A percentile compares a stretch with the other conserved stretches of the same genome.
These are phyloP conservation scores for Pyrus betulifolia DNA, from an alignment of 306 rosid genomes.

Conservation along the genomic window DNA sequence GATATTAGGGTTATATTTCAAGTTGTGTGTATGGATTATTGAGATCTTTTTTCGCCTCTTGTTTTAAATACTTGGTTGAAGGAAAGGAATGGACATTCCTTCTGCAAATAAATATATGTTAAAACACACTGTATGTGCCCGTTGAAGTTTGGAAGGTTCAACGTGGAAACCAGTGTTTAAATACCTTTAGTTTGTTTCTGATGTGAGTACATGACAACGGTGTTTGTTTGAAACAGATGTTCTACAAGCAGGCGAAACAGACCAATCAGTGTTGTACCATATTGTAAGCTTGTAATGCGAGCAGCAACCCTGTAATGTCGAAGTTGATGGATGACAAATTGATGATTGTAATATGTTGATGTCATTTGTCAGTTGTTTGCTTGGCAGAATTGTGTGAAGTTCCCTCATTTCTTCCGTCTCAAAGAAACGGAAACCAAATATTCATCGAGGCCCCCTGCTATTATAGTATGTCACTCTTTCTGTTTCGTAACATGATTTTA, in stretches of 20 bases:
- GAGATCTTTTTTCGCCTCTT: not conserved
- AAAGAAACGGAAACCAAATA: constrained; percentile 27
- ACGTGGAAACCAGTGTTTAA: too few relatives aligned
- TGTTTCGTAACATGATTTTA: constrained; percentile 25
- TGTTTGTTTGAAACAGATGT: constrained; percentile 75
- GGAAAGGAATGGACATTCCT: not conserved
- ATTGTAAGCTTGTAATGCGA: constrained; percentile 42
- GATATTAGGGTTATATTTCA: not conserved
- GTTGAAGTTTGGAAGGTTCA: not conserved
- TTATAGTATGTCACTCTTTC: constrained; percentile 7
- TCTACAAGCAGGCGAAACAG: constrained; percentile 95
- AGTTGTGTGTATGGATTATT: not conserved
- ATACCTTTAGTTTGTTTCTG: not conserved
- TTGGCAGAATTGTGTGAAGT: constrained; percentile 42
- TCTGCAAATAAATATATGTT: not conserved
- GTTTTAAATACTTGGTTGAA: not conserved
- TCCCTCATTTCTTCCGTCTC: constrained; percentile 25
- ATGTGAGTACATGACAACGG: constrained; percentile 10
- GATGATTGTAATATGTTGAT: constrained; percentile 47
- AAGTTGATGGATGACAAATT: constrained; percentile 34
- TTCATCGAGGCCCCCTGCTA: constrained; percentile 21
- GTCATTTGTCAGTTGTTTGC: constrained; percentile 45
- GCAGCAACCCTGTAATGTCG: constrained; percentile 12
- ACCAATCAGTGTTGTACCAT: constrained; percentile 84
- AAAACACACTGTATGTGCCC: not conserved